Evolutionary conservation across 31 red algal species (phyloP).

Genomic region (Asparagopsis taxiformis): DNA sequence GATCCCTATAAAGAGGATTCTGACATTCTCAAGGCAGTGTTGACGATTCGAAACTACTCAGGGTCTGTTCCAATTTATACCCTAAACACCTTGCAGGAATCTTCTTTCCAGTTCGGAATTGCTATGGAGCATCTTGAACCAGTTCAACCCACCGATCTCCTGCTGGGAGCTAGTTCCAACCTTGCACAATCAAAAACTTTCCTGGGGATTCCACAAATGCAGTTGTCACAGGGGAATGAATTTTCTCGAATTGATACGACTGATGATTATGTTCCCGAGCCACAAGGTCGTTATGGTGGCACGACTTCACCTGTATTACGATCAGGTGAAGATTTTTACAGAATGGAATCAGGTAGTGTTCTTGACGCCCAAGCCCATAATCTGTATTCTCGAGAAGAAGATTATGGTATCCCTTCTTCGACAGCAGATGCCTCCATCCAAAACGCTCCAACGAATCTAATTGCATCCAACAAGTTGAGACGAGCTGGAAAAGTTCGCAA

Average conservation of each 20-base stretch:
- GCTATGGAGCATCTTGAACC: constrained; percentile 59
- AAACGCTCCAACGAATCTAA: too few species aligned
- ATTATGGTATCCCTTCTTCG: constrained; percentile 1
- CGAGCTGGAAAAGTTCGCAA: constrained; percentile 14
- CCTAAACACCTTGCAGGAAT: constrained; percentile 57
- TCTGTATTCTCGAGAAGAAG: constrained; percentile 26
- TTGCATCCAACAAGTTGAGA: too few species aligned
- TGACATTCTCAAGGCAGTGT: constrained; percentile 64
- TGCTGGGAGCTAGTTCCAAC: background rate
- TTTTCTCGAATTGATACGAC: background rate
- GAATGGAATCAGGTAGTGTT: background rate
- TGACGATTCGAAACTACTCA: constrained; percentile 71
- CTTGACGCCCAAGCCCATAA: background rate
- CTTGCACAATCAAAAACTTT: constrained; percentile 7
- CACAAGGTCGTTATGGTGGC: background rate
- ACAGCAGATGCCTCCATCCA: constrained; percentile 2
- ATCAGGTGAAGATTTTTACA: background rate
- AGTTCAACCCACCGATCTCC: background rate
- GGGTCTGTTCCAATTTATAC: constrained; percentile 72
- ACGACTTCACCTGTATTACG: constrained; percentile 4
- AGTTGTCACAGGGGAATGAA: background rate
- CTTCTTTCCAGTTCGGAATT: constrained; percentile 81
- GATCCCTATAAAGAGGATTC: constrained; percentile 75
- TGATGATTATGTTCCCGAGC: background rate
- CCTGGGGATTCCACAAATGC: constrained; percentile 3